Evolutionary conservation across 345 rosid species (phyloP).

Genomic region (Garcia nutans): DNA sequence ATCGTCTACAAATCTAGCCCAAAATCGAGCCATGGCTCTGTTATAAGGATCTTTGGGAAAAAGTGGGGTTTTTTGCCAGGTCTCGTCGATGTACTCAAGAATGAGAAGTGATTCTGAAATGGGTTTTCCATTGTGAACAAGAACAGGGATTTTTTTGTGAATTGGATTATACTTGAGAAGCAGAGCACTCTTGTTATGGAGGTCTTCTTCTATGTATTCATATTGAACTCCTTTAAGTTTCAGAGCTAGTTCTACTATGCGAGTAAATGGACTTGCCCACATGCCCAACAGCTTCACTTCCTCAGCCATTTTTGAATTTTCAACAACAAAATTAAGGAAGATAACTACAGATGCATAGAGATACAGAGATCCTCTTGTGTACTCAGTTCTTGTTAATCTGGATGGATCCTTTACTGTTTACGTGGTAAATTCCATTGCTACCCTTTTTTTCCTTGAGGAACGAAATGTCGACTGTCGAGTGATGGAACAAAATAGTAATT

Average conservation of each 20-base stretch:
- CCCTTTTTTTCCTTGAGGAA: too few species aligned
- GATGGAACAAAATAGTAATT: too few species aligned
- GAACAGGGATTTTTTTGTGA: slow-evolving; percentile 4
- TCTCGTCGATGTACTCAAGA: slow-evolving; percentile 10
- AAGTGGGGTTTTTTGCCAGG: slow-evolving; percentile 6
- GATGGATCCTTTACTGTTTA: slow-evolving; percentile 13
- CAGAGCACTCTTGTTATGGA: neutral
- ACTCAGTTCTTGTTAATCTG: neutral
- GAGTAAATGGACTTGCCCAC: neutral
- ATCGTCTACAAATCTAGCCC: slow-evolving; percentile 19
- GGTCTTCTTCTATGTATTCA: neutral
- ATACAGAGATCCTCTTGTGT: neutral
- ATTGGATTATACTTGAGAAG: slow-evolving; percentile 9
- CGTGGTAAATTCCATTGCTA: too few species aligned
- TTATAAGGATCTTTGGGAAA: slow-evolving; percentile 15
- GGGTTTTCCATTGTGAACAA: slow-evolving; percentile 1
- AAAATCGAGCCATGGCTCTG: slow-evolving; percentile 17
- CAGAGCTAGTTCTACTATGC: slow-evolving; percentile 1
- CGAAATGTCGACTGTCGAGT: too few species aligned
- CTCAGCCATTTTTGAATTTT: neutral
- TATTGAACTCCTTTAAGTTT: neutral
- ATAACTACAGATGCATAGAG: too few species aligned
- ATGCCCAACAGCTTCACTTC: neutral
- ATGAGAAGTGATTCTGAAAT: slow-evolving; percentile 6
- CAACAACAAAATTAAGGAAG: too few species aligned